phyloP scores from a whole-genome alignment of 371 early-diverging fungal species.

The Racocetra persica region DNA sequence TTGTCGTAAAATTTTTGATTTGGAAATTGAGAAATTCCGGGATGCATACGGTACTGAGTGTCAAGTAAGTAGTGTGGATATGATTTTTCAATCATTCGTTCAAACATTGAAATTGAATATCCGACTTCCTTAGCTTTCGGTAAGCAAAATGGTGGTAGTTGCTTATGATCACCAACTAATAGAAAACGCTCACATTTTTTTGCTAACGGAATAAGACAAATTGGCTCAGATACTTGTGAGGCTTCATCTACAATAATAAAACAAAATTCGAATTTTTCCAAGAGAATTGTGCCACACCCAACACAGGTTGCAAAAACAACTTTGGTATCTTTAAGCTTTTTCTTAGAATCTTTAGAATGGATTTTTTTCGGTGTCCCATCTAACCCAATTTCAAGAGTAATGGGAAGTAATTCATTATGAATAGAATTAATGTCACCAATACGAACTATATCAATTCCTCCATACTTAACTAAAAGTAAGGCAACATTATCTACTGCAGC shows the following conservation, averaged over 20 bases:
- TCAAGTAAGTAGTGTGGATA: slow-evolving; percentile 72
- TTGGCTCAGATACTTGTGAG: slow-evolving; percentile 93
- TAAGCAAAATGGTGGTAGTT: slow-evolving; percentile 95
- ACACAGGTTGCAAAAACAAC: neutral
- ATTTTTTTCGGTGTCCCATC: neutral
- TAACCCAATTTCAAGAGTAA: neutral
- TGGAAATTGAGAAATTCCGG: slow-evolving; percentile 88
- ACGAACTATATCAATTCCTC: neutral
- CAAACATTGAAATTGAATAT: slow-evolving; percentile 91
- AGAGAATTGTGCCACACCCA: neutral
- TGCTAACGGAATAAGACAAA: slow-evolving; percentile 89
- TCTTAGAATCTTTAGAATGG: neutral
- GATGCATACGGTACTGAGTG: slow-evolving; percentile 98
- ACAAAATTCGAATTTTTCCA: slow-evolving; percentile 63
- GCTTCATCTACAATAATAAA: slow-evolving; percentile 98
- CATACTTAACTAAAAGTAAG: neutral
- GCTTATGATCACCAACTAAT: slow-evolving; percentile 95
- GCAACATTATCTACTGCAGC: slow-evolving; percentile 13
- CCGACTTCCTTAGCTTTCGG: slow-evolving; percentile 68
- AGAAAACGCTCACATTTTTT: slow-evolving; percentile 86
- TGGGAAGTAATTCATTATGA: neutral
- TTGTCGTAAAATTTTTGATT: slow-evolving; percentile 82
- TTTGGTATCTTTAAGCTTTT: neutral
- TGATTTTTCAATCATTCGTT: slow-evolving; percentile 73
- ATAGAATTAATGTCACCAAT: neutral